phyloP scores from a whole-genome alignment of 23 red algal species.

The Agarophyton chilense region DNA sequence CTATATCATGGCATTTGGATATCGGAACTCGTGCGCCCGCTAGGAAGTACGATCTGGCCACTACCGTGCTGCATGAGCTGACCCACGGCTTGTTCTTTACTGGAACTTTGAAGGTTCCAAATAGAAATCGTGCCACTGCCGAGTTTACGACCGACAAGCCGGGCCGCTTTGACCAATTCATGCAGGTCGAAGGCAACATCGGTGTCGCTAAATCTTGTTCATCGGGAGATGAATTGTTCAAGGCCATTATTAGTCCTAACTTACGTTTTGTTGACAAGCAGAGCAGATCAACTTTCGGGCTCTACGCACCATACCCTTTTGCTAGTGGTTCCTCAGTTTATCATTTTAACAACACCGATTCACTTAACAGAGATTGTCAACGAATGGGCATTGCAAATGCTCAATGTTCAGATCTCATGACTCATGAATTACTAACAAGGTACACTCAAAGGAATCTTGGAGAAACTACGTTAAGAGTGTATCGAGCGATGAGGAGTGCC shows the following conservation, averaged over 20 bases:
- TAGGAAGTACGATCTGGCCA: slow-evolving; percentile 54
- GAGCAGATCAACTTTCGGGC: slow-evolving; percentile 6
- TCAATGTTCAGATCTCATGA: slow-evolving; percentile 67
- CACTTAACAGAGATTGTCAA: slow-evolving; percentile 11
- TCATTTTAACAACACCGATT: slow-evolving; percentile 40
- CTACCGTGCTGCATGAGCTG: slow-evolving; percentile 68
- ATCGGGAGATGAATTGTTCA: slow-evolving; percentile 16
- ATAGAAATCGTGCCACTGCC: not conserved
- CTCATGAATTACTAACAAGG: slow-evolving; percentile 19
- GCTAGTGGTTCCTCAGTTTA: slow-evolving; percentile 16
- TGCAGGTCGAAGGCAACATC: slow-evolving; percentile 42
- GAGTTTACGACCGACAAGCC: not conserved
- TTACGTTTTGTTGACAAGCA: slow-evolving; percentile 46
- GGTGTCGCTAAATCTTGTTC: slow-evolving; percentile 1
- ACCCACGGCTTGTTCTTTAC: slow-evolving; percentile 71
- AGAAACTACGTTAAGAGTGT: slow-evolving; percentile 29
- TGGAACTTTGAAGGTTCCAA: slow-evolving; percentile 29
- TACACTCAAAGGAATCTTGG: slow-evolving; percentile 52
- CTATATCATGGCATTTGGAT: slow-evolving; percentile 54
- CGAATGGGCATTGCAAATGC: not conserved
- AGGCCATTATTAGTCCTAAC: slow-evolving; percentile 35
- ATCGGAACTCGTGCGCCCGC: not conserved
- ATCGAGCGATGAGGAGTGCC: not conserved
- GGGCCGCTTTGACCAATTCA: slow-evolving; percentile 47
- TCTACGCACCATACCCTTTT: slow-evolving; percentile 31